Evolutionary conservation across 345 rosid genomes (phyloP).

Genomic region (Euphorbia lathyris): DNA sequence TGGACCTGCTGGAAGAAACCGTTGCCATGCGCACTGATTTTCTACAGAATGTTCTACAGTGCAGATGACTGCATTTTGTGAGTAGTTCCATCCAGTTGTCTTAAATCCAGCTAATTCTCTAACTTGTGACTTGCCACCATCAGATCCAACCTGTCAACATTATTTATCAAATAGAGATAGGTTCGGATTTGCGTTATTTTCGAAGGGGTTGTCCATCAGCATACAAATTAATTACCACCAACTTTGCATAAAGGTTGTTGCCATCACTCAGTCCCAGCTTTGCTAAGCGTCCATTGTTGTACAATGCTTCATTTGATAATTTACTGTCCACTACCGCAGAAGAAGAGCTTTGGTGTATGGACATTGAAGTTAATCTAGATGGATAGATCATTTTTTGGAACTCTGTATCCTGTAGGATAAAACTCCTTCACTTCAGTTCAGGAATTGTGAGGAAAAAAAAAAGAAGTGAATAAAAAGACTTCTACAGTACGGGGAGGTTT

Average conservation of each 20-base stretch:
- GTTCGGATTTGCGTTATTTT: slow-evolving; percentile 6
- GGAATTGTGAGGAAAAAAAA: background rate
- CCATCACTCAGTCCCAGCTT: slow-evolving; percentile 82
- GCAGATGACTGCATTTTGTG: slow-evolving; percentile 88
- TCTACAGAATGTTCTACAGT: slow-evolving; percentile 76
- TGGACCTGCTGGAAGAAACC: slow-evolving; percentile 91
- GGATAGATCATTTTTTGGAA: slow-evolving; percentile 63
- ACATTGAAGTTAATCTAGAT: slow-evolving; percentile 71
- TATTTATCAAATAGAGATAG: background rate
- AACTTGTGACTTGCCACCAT: slow-evolving; percentile 85
- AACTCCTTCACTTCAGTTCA: background rate
- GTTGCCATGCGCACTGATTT: slow-evolving; percentile 84
- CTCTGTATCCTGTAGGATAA: slow-evolving; percentile 53
- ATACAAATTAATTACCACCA: slow-evolving; percentile 66
- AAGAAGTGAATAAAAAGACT: too few species aligned
- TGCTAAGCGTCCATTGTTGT: slow-evolving; percentile 46
- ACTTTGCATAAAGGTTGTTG: slow-evolving; percentile 59
- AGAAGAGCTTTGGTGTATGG: slow-evolving; percentile 50
- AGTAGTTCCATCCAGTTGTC: slow-evolving; percentile 85
- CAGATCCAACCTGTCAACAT: slow-evolving; percentile 76
- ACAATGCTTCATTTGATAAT: slow-evolving; percentile 39
- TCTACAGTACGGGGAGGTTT: background rate
- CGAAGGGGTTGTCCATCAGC: slow-evolving; percentile 4
- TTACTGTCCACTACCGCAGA: slow-evolving; percentile 37
- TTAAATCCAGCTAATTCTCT: slow-evolving; percentile 81